A percentile compares a stretch with the other conserved stretches of the same genome.
Evolutionary conservation across 768 basidiomycete genomes (phyloP).

Genomic region (Mycena belliarum): DNA sequence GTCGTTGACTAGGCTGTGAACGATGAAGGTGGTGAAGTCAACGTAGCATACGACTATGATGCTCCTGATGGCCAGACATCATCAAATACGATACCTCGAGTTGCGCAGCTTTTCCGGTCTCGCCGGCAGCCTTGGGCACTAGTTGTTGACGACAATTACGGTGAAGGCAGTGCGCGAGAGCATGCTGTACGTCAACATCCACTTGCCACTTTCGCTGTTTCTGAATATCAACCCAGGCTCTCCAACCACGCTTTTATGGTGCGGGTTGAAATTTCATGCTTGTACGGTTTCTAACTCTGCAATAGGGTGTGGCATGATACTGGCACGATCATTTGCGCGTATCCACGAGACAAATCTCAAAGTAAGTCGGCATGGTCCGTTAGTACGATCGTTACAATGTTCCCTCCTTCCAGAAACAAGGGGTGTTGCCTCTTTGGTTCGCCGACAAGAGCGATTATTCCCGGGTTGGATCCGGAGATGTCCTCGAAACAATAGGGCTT

Average conservation of each 20-base stretch:
- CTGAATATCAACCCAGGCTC: conserved; percentile 40
- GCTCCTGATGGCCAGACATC: conserved; percentile 41
- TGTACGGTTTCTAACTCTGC: conserved; percentile 2
- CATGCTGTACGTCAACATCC: conserved; percentile 62
- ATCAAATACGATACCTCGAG: conserved; percentile 82
- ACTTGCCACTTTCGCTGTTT: neutral
- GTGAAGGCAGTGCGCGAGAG: conserved; percentile 96
- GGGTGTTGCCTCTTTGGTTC: conserved; percentile 95
- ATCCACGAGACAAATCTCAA: conserved; percentile 99
- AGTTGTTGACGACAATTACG: conserved; percentile 95
- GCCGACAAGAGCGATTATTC: conserved; percentile 82
- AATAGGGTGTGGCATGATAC: conserved; percentile 76
- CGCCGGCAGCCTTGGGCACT: conserved; percentile 88
- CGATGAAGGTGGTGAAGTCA: conserved; percentile 92
- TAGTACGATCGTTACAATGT: conserved; percentile 4
- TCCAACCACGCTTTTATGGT: conserved; percentile 96
- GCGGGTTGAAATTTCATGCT: conserved; percentile 12
- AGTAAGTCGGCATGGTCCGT: conserved; percentile 38
- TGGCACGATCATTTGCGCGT: conserved; percentile 93
- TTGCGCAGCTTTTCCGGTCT: conserved; percentile 88
- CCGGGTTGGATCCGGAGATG: conserved; percentile 80
- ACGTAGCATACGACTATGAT: conserved; percentile 83
- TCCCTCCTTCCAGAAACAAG: conserved; percentile 78
- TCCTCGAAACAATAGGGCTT: conserved; percentile 83
- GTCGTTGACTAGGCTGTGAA: conserved; percentile 70